These are phyloP conservation scores for Hymenoscyphus occultus DNA, from an alignment of 2,329 filamentous ascomycete species.

Conservation along the genomic window DNA sequence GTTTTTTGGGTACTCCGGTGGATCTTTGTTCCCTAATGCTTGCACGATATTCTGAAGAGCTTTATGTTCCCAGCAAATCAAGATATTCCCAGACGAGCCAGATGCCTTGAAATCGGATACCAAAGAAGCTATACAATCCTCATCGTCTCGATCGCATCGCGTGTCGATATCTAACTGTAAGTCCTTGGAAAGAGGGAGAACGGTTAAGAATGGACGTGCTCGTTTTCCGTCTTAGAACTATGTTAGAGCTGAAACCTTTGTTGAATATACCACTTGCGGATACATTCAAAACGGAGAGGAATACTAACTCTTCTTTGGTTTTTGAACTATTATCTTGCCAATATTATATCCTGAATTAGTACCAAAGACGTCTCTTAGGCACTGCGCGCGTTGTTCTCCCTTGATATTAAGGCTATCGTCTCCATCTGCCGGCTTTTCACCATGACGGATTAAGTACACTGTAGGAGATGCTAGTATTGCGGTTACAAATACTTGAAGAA, in stretches of 20 bases:
- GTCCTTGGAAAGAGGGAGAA: conserved; percentile 53
- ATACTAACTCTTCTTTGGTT: conserved; percentile 45
- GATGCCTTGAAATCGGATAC: conserved; percentile 46
- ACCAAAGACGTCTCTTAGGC: conserved; percentile 56
- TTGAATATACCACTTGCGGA: background rate
- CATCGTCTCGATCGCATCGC: conserved; percentile 54
- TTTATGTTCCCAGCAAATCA: conserved; percentile 61
- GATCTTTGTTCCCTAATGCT: conserved; percentile 48
- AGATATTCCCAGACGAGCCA: conserved; percentile 48
- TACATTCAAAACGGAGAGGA: background rate
- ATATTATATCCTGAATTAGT: conserved; percentile 51
- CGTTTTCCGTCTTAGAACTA: conserved; percentile 47
- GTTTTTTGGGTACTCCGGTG: conserved; percentile 49
- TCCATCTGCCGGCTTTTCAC: conserved; percentile 55
- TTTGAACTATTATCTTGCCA: conserved; percentile 56
- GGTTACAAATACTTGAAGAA: conserved; percentile 4
- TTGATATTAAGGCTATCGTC: conserved; percentile 48
- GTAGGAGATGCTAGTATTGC: conserved; percentile 36
- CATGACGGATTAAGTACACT: conserved; percentile 62
- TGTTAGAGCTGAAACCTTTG: background rate
- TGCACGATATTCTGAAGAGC: conserved; percentile 50
- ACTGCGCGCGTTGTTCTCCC: conserved; percentile 57
- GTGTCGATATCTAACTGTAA: conserved; percentile 54
- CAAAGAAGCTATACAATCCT: conserved; percentile 50
- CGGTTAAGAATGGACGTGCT: conserved; percentile 54